Percentiles rank a stretch among this genome's conserved stretches.
phyloP scores from a whole-genome alignment of 495 filamentous ascomycete species.

The Daldinia decipiens region DNA sequence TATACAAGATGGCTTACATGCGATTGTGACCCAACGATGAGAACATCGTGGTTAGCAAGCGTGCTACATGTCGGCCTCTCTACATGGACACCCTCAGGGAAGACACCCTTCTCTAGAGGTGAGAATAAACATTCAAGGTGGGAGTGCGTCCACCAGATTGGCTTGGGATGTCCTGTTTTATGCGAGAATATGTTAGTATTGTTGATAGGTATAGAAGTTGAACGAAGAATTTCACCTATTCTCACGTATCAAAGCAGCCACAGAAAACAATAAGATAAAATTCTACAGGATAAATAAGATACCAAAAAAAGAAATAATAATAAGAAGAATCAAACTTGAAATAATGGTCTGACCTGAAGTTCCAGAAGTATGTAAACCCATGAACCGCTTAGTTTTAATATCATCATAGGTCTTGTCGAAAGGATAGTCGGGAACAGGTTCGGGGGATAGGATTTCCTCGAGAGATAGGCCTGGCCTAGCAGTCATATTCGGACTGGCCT shows the following conservation, averaged over 20 bases:
- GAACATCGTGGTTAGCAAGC: conserved; percentile 29
- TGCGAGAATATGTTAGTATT: conserved; percentile 20
- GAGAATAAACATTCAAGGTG: conserved; percentile 39
- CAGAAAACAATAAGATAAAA: not conserved
- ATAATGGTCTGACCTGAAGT: conserved; percentile 36
- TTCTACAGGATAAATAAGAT: not conserved
- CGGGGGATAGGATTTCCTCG: conserved; percentile 30
- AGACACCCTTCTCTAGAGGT: conserved; percentile 27
- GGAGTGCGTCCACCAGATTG: conserved; percentile 46
- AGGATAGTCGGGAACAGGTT: conserved; percentile 41
- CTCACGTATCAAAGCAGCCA: not conserved
- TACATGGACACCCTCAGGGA: conserved; percentile 29
- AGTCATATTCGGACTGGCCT: conserved; percentile 22
- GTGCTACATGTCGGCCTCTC: conserved; percentile 34
- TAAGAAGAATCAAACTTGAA: not conserved
- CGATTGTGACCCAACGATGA: conserved; percentile 34
- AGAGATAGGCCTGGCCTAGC: conserved; percentile 26
- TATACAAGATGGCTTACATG: conserved; percentile 31
- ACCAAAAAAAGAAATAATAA: conserved; percentile 11
- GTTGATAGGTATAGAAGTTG: not conserved
- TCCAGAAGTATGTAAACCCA: conserved; percentile 45
- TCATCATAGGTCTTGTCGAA: conserved; percentile 42
- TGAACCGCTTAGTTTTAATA: conserved; percentile 36
- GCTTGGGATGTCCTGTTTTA: conserved; percentile 45
- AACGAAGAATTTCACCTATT: not conserved